phyloP scores from a whole-genome alignment of 345 rosid species.

The Arabidopsis suecica region DNA sequence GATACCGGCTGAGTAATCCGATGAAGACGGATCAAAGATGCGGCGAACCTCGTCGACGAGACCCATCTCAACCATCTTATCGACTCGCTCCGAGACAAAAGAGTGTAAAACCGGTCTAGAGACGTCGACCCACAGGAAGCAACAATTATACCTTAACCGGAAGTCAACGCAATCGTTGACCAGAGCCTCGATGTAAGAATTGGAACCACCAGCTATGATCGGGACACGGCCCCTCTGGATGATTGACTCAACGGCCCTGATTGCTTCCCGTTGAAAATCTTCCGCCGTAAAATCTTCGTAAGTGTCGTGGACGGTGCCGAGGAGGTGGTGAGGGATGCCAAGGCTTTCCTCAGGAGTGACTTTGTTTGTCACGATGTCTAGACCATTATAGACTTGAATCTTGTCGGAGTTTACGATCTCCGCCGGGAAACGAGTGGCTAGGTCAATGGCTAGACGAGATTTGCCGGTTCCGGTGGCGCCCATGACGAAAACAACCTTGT shows the following conservation, averaged over 20 bases:
- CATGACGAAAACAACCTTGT: constrained; percentile 77
- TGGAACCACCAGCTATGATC: constrained; percentile 89
- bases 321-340: constrained; percentile 81
- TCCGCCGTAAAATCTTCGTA: constrained; percentile 57
- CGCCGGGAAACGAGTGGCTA: constrained; percentile 72
- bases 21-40: constrained; percentile 55
- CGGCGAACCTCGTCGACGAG: constrained; percentile 67
- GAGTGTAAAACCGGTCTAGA: constrained; percentile 59
- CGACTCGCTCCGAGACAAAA: constrained; percentile 75
- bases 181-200: constrained; percentile 74
- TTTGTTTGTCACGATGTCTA: constrained; percentile 75
- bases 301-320: constrained; percentile 57
- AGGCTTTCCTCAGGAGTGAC: constrained; percentile 74
- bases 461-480: constrained; percentile 96
- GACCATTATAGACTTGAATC: constrained; percentile 83
- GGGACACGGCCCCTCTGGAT: constrained; percentile 56
- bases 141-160: constrained; percentile 66
- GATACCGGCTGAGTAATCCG: constrained; percentile 64
- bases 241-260: constrained; percentile 53
- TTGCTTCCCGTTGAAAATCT: constrained; percentile 60
- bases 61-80: constrained; percentile 74
- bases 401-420: constrained; percentile 88
- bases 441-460: constrained; percentile 80
- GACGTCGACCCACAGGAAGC: constrained; percentile 89
- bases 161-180: constrained; percentile 63